Evolutionary conservation across 1,139 yeast genomes (phyloP).

Genomic region (Sugiyamaella paludigena): DNA sequence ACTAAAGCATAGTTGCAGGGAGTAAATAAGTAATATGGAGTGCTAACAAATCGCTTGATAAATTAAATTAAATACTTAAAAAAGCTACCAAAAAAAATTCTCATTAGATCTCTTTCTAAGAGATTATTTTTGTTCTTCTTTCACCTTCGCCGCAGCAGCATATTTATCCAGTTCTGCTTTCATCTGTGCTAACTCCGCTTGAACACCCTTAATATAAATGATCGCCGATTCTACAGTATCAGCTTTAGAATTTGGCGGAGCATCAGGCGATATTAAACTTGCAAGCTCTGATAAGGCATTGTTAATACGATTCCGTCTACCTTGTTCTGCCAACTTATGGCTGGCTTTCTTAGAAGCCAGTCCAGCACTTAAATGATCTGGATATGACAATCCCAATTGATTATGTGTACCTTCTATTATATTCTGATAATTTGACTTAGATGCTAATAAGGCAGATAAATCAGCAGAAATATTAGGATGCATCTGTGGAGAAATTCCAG

Average conservation of each 20-base stretch:
- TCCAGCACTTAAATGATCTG: constrained; percentile 41
- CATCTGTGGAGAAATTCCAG: constrained; percentile 26
- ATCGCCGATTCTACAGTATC: constrained; percentile 92
- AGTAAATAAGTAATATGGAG: background rate
- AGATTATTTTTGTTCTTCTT: constrained; percentile 5
- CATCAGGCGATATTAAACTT: constrained; percentile 57
- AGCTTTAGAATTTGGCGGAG: constrained; percentile 69
- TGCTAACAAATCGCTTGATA: background rate
- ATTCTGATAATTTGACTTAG: constrained; percentile 45
- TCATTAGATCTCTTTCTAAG: no score
- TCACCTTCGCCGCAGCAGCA: background rate
- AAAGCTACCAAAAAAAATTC: no score
- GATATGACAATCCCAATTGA: constrained; percentile 42
- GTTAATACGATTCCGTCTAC: constrained; percentile 89
- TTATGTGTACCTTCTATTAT: constrained; percentile 45
- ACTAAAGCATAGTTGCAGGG: background rate
- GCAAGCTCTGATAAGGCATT: constrained; percentile 76
- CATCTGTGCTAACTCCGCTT: constrained; percentile 44
- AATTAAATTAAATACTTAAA: no score
- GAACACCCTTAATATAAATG: constrained; percentile 57
- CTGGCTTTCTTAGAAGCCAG: constrained; percentile 52
- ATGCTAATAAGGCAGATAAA: constrained; percentile 37
- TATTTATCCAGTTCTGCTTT: constrained; percentile 28
- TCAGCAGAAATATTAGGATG: constrained; percentile 29
- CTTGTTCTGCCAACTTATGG: constrained; percentile 95